Base-by-base conservation (phyloP, 495 filamentous ascomycete genomes). In the Daldinia loculata region DNA sequence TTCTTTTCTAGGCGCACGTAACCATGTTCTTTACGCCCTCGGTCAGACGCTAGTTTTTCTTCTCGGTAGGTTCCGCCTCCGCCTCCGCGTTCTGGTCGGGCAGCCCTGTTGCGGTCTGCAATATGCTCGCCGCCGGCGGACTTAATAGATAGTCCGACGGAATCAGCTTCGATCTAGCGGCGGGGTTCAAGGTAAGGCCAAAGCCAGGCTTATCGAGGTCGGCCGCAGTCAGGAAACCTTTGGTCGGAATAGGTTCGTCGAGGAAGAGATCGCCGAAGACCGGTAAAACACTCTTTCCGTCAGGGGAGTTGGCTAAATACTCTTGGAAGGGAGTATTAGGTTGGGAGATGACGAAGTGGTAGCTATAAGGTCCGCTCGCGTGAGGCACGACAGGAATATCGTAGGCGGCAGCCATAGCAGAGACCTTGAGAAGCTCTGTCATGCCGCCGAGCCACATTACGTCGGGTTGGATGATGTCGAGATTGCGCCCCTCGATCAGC, bases 401-500 rank as follows among this genome's bases (percentile, higher is more conserved):
- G 79, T 97, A 97, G 2, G 94, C 93, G 5, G 93, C 88, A 15
- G 94, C 94, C 85, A 94, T 90, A 19, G 93, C 91, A 11, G 94
- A 88, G 62, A 97, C 88, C 80, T 92, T 94, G 70, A 97, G 91
- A 51, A 97, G 85, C 79, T 97, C 94, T 1, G 94, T 97, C 85
- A 97, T 80, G 65, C 94, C 94, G 56, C 94, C 94, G 11, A 97
- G 86, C 94, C 94, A 97, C 94, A 97, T 97, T 51, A 97, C 93
- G 75, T 97, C 94, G 6, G 94, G 94, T 77, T 97, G 94, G 74
- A 97, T 87, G 77, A 97, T 97, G 75, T 97, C 93, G 61, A 97
- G 80, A 77, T 96, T 95, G 63, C 94, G 92, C 55, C 92, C 92
- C 78, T 97, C 93, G 66, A 97, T 91, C 19, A 97, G 85, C 84